Evolutionary conservation across 2,329 filamentous ascomycete species (phyloP), one percentile per base, ranked within the genome.

Genomic region (Kalaharituber pfeilii): DNA sequence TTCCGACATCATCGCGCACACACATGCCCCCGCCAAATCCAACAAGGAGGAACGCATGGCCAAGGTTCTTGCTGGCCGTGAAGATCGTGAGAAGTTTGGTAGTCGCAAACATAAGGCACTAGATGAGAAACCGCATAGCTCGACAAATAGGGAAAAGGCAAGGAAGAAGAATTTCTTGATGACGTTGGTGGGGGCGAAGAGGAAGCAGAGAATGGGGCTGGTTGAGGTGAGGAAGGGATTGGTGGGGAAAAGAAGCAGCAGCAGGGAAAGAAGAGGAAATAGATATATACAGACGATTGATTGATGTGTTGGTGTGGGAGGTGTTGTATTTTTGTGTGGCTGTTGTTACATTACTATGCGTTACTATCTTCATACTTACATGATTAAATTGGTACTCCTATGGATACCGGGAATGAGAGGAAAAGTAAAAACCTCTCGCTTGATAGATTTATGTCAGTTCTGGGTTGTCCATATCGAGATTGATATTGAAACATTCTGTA

Each of bases 131-230:
- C 50, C 60, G 1, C 62, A 64, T 51, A 94, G 85, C 67, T 88
- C 86, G 33, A 96, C 89, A 61, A 98, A 98, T 71, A 85, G 84
- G 72, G 91, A 98, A 74, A 98, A 98, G 78, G 80, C 84, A 42
- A 75, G 89, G 62, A 86, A 86, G 76, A 98, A 98, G 84, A 98
- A 98, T 69, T 94, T 98, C 71, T 68, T 98, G 64, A 98, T 98
- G 91, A 96, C 89, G 36, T 71, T 98, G 57, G 86, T 89, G 56
- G 96, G 98, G 74, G 91, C 91, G 9, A 93, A 91, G 75, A 78
- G 77, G 62, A 98, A 96, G 75, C 83, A 91, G 66, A 95, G 95
- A 81, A 78, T 88, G 65, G 94, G 86, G 77, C 72, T 98, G 69
- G 79, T 85, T 11, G 82, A 95, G 70, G 87, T 86, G 60, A 79